Percentiles rank a stretch among this genome's conserved stretches.
These are phyloP conservation scores for Cladosporium sp. DNA, from an alignment of 2,329 filamentous ascomycete genomes.

Conservation along the genomic window DNA sequence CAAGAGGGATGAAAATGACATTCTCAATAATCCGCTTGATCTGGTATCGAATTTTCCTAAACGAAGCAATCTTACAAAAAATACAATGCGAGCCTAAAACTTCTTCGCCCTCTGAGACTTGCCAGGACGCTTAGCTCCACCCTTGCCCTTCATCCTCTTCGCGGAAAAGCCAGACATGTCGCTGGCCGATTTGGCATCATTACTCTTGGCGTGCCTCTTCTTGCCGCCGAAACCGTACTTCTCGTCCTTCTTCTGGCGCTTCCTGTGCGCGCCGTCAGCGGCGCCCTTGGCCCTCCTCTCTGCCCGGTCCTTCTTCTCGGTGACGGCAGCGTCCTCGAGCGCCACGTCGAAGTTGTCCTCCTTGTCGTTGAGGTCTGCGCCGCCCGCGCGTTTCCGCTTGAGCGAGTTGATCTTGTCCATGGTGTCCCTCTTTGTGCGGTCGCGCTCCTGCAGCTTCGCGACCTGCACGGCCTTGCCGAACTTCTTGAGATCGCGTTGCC, in stretches of 20 bases:
- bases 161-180: conserved; percentile 77
- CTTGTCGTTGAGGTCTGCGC: conserved; percentile 59
- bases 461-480: conserved; percentile 98
- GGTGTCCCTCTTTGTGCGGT: conserved; percentile 87
- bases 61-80: conserved; percentile 10
- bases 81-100: background rate
- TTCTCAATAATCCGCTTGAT: conserved; percentile 6
- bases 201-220: conserved; percentile 87
- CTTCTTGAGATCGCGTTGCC: conserved; percentile 94
- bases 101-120: conserved; percentile 18
- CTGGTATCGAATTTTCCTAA: conserved; percentile 8
- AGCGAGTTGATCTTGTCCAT: conserved; percentile 92
- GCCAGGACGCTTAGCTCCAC: conserved; percentile 28
- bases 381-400: conserved; percentile 90
- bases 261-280: conserved; percentile 49
- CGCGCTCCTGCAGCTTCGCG: conserved; percentile 89
- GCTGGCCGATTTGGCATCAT: conserved; percentile 75
- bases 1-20: background rate
- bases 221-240: conserved; percentile 97
- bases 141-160: conserved; percentile 74
- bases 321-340: conserved; percentile 63
- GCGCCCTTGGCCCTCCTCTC: conserved; percentile 35
- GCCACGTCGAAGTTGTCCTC: conserved; percentile 92
- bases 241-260: conserved; percentile 89
- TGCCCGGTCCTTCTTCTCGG: conserved; percentile 41